Evolutionary conservation across 2,329 filamentous ascomycete species (phyloP).

Genomic region (Lojkania enalia): DNA sequence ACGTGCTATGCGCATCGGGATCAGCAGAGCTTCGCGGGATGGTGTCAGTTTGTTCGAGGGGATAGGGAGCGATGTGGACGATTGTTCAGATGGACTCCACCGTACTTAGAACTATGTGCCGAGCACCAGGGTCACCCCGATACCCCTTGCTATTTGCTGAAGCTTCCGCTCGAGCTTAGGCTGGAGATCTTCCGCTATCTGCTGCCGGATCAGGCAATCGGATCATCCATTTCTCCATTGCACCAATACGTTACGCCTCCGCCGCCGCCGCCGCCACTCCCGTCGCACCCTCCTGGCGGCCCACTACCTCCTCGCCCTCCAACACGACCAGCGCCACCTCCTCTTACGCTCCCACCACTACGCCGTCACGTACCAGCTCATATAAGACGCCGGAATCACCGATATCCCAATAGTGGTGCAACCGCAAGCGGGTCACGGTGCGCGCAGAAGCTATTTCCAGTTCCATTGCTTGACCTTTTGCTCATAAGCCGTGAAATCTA

Average conservation of each 20-base stretch:
- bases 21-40: conserved; percentile 30
- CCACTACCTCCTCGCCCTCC: background rate
- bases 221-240: conserved; percentile 23
- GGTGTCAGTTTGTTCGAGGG: conserved; percentile 25
- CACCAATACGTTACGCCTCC: conserved; percentile 6
- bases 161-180: conserved; percentile 37
- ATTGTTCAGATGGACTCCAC: conserved; percentile 33
- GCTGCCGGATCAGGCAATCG: conserved; percentile 29
- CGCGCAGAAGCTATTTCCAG: conserved; percentile 17
- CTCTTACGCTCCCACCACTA: background rate
- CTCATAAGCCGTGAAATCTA: conserved; percentile 33
- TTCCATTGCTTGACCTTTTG: conserved; percentile 25
- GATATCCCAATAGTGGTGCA: background rate
- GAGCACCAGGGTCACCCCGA: conserved; percentile 31
- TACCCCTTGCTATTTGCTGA: conserved; percentile 36
- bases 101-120: conserved; percentile 34
- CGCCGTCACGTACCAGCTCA: background rate
- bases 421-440: background rate
- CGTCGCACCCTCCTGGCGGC: background rate
- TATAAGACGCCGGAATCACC: background rate
- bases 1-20: conserved; percentile 35
- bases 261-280: background rate
- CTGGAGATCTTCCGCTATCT: conserved; percentile 37
- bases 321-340: background rate
- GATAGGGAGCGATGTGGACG: conserved; percentile 29